phyloP scores from a whole-genome alignment of 805 yeast species.

The Myxozyma kluyveri region DNA sequence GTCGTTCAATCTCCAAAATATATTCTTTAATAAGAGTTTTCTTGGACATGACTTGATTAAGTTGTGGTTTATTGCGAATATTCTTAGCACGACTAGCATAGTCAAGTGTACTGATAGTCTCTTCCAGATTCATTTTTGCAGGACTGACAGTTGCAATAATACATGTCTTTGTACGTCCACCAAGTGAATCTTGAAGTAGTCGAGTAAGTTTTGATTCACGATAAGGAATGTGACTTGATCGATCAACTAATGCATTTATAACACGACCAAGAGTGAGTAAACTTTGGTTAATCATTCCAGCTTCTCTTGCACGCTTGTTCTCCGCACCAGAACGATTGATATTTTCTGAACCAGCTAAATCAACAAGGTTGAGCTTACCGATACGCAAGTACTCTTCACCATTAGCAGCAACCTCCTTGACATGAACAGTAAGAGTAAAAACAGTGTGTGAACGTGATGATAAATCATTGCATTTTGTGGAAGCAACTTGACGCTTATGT shows the following conservation, averaged over 20 bases:
- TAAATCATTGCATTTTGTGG: conserved; percentile 71
- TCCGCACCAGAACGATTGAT: conserved; percentile 83
- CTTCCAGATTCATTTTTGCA: conserved; percentile 71
- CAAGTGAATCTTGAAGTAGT: conserved; percentile 75
- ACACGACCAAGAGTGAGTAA: conserved; percentile 84
- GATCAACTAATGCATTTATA: conserved; percentile 67
- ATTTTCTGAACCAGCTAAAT: conserved; percentile 93
- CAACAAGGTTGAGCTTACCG: conserved; percentile 80
- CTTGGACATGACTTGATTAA: conserved; percentile 60
- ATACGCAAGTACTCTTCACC: conserved; percentile 52
- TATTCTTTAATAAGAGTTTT: conserved; percentile 53
- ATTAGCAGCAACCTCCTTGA: conserved; percentile 50
- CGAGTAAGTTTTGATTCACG: conserved; percentile 80
- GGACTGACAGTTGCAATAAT: conserved; percentile 87
- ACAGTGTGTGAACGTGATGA: conserved; percentile 81
- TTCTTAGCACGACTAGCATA: conserved; percentile 85
- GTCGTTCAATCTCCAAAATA: conserved; percentile 53
- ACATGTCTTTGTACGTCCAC: conserved; percentile 84
- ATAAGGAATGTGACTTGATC: conserved; percentile 73
- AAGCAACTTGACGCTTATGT: conserved; percentile 64
- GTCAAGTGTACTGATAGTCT: conserved; percentile 79
- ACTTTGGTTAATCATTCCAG: conserved; percentile 89
- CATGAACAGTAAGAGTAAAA: conserved; percentile 62
- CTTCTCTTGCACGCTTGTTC: conserved; percentile 84
- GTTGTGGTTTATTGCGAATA: conserved; percentile 69